A percentile compares a stretch with the other conserved stretches of the same genome.
phyloP scores from a whole-genome alignment of 2,329 filamentous ascomycete species.

The Scedosporium aurantiacum region DNA sequence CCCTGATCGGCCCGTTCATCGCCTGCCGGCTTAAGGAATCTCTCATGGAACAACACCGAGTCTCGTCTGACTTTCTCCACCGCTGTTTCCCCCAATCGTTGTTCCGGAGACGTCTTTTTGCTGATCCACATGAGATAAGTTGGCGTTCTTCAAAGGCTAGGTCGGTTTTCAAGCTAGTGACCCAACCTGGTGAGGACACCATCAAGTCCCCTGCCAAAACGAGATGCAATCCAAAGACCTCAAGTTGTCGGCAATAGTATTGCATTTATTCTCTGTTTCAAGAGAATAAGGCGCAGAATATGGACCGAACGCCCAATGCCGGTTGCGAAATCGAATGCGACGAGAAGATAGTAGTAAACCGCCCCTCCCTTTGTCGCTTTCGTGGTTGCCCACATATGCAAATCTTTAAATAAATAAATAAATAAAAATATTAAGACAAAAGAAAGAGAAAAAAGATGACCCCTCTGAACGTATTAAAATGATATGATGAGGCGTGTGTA shows the following conservation, averaged over 20 bases:
- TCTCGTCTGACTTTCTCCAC: no score
- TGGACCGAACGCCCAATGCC: neutral
- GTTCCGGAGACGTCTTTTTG: no score
- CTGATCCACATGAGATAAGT: no score
- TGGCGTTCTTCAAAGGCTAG: no score
- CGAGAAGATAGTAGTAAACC: neutral
- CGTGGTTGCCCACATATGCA: conserved; percentile 1
- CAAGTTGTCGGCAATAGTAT: neutral
- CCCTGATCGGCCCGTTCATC: no score
- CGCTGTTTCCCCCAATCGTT: no score
- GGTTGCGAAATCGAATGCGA: neutral
- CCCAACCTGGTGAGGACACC: no score
- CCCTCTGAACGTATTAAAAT: neutral
- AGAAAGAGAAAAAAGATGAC: neutral
- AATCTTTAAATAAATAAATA: neutral
- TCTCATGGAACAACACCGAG: no score
- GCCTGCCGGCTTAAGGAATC: no score
- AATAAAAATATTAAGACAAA: neutral
- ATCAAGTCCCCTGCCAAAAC: no score
- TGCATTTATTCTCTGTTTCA: neutral
- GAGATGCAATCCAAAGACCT: no score
- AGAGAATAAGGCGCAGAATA: neutral
- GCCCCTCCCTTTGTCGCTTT: neutral
- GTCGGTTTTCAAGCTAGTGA: no score
- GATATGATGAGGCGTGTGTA: neutral